Evolutionary conservation across 2,329 filamentous ascomycete genomes (phyloP), one percentile per base, ranked within the genome.

Genomic region (Aspergillus sp.): DNA sequence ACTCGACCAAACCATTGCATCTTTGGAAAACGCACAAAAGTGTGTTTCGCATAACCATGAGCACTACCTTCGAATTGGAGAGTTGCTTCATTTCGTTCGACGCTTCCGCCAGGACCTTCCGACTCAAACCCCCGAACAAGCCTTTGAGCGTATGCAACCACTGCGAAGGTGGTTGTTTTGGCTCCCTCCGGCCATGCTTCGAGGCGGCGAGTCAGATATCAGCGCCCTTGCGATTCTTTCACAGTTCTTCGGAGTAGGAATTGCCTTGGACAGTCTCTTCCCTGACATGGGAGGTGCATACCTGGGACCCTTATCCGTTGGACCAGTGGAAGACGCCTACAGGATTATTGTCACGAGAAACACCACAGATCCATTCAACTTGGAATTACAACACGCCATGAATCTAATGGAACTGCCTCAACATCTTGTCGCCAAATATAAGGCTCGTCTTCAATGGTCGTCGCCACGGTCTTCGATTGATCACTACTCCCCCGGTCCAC

Each of bases 151-250:
- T 51, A 80, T 97, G 8, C 90, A 94, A 51, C 85, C 88, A 7
- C 78, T 98, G 46, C 81, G 90, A 43, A 87, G 88, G 55, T 96
- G 91, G 90, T 79, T 97, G 11, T 95, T 97, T 69, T 97, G 91
- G 90, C 81, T 95, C 43, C 93, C 93, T 1, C 83, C 95, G 30
- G 82, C 83, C 53, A 85, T 90, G 56, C 77, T 96, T 27, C 85
- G 91, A 62, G 82, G 83, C 51, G 86, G 84, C 37, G 82, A 85
- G 40, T 81, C 81, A 31, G 89, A 91, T 52, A 79, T 87, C 26
- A 87, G 81, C 47, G 85, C 89, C 1, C 76, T 96, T 53, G 76
- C 95, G 41, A 83, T 94, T 49, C 83, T 97, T 43, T 87, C 90
- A 8, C 88, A 97, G 62, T 89, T 95, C 65, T 97, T 95, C 70